Percentiles rank a stretch among this genome's conserved stretches.
These are phyloP conservation scores for Geoglossum cookeanum DNA, from an alignment of 2,329 filamentous ascomycete genomes.

Conservation along the genomic window DNA sequence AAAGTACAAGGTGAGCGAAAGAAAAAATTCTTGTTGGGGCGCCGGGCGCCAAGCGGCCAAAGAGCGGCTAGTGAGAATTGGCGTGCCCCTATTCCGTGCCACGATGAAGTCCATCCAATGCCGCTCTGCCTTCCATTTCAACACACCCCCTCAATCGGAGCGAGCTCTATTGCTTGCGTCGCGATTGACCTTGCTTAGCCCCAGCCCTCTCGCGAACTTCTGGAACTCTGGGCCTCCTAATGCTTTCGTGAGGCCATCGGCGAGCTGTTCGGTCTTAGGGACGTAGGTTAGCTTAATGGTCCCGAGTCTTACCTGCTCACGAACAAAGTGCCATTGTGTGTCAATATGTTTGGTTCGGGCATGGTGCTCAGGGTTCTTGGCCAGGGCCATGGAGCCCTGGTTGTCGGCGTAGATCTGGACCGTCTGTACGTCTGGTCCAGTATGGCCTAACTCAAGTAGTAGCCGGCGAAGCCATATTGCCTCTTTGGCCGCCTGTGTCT, in stretches of 20 bases:
- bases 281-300: background rate
- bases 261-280: background rate
- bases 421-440: background rate
- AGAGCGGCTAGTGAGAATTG: too few species aligned
- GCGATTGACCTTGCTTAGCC: background rate
- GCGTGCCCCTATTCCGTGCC: too few species aligned
- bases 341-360: constrained; percentile 9
- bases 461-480: constrained; percentile 1
- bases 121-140: background rate
- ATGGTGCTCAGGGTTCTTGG: constrained; percentile 8
- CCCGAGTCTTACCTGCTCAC: background rate
- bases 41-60: too few species aligned
- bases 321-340: constrained; percentile 8
- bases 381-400: constrained; percentile 6
- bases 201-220: background rate
- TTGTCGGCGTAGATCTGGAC: constrained; percentile 5
- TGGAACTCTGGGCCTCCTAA: background rate
- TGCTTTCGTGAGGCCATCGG: constrained; percentile 2
- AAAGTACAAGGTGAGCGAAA: too few species aligned
- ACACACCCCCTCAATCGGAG: background rate
- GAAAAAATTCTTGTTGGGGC: too few species aligned
- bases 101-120: too few species aligned
- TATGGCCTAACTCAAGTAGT: background rate
- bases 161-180: background rate
- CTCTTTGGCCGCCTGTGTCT: background rate